Evolutionary conservation across 768 basidiomycete species (phyloP), one percentile per base, ranked within the genome.

Genomic region (Sporobolomyces roseus): DNA sequence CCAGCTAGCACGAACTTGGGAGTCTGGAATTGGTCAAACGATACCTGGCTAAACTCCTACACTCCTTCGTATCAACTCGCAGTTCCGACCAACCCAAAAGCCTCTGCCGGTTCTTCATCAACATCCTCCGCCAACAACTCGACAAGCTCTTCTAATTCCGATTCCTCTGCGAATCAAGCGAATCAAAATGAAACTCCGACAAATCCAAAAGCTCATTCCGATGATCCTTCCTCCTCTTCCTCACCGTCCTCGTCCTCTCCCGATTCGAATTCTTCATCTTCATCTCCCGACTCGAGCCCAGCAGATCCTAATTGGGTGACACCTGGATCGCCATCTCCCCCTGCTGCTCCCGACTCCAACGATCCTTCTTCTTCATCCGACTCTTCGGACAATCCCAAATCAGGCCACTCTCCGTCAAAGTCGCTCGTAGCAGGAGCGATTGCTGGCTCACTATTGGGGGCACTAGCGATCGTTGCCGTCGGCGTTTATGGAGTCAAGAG

Each of bases 31-130:
- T 66, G 53, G 1, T 25, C 25, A 3, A 72, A 72, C 71, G 54
- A 72, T 60, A 61, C 66, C 13, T 72, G 54, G 59, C 58, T 72
- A 30, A 6, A 41, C 32, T 41, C 63, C 8, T 72, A 72, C 50
- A 35, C 51, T 29, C 71, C 71, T 2, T 68, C 71, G 27, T 72
- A 43, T 50, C 41, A 41, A 41, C 38, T 41, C 38, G 38, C 35
- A n/a, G 16, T 61, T 21, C 38, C 61, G 29, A 29, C 38, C 6
- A 71, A 71, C 51, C 70, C 70, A 7, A 71, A 71, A 30, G 65
- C 70, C 9, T n/a, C 35, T n/a, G n/a, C n/a, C 16, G 48, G 43
- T 21, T 30, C 30, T 30, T 46, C 59, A 23, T 30, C 51, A 19
- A 10, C 53, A 9, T 33, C 52, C 8, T 25, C 59, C 30, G 19